Conservation (phyloP, 495 filamentous ascomycete genomes). For the Hypoxylon fragiforme region DNA sequence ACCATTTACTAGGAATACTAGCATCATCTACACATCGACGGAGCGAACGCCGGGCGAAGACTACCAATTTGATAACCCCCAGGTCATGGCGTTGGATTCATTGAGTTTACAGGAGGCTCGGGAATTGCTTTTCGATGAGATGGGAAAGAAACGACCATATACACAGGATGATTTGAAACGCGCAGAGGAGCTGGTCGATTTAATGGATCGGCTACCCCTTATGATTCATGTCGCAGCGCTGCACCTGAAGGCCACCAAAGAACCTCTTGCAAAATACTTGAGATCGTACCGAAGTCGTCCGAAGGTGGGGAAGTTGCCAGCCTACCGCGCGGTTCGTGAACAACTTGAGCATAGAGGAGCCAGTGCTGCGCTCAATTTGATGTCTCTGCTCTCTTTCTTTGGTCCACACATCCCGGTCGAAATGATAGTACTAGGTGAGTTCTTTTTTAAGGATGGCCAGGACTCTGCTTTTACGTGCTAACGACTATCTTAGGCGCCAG, state of each 20-base stretch:
- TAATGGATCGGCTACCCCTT: conserved; percentile 72
- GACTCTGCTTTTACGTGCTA: neutral
- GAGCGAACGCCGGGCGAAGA: conserved; percentile 68
- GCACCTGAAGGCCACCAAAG: conserved; percentile 69
- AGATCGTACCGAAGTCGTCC: conserved; percentile 68
- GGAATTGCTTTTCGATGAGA: conserved; percentile 51
- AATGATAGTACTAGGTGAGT: conserved; percentile 66
- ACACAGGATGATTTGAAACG: conserved; percentile 60
- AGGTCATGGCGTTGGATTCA: conserved; percentile 64
- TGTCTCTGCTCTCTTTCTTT: conserved; percentile 75
- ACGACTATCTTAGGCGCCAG: conserved; percentile 43
- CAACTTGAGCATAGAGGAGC: conserved; percentile 65
- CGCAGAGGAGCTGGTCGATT: conserved; percentile 66
- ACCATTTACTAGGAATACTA: conserved; percentile 67
- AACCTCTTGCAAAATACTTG: conserved; percentile 71
- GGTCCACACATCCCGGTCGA: conserved; percentile 75
- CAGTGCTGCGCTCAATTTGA: conserved; percentile 67
- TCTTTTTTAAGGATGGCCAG: neutral
- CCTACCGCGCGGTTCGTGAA: conserved; percentile 71
- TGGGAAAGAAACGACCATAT: conserved; percentile 61
- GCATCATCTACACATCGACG: conserved; percentile 77
- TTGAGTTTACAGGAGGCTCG: conserved; percentile 56
- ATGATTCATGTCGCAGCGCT: conserved; percentile 80
- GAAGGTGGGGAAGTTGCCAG: conserved; percentile 64
- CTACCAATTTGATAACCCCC: conserved; percentile 72